Base-by-base conservation (phyloP, 108 stramenopile genomes). In the Nitzschia putrida region DNA sequence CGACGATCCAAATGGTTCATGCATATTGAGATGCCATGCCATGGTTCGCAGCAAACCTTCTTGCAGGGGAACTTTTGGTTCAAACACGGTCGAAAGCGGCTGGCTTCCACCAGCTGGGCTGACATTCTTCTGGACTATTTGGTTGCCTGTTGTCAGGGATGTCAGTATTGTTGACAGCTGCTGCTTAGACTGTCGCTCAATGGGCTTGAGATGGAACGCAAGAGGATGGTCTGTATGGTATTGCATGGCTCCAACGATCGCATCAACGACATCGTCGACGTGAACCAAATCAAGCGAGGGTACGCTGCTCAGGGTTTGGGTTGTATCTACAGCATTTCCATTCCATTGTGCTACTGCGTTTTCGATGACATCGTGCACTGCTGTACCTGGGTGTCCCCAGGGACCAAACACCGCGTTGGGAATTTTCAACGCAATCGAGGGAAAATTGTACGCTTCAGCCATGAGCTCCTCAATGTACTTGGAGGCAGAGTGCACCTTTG, bases 231-330 rank as follows among this genome's bases (percentile, higher is more conserved):
- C 42, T 22, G 83, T 14, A 61, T 78, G 80, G 64, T 80, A 87
- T 59, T 92, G 91, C 82, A 92, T 88, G 0, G 88, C 85, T 7
- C 83, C 77, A 16, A 92, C 79, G 13, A 92, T 85, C 9, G 84
- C 80, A 24, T 85, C 78, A 20, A 89, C 84, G 1, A 78, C 84
- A 67, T 92, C 91, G 49, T 91, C 85, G 34, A 91, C 82, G 64
- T 81, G 83, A 1, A 91, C 68, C 68, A 91, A 68, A 40, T 91
- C 84, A 41, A 78, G 66, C 13, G 51, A 45, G 37, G 50, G 20
- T 18, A 5, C 37, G 56, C 8, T 8, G 26, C 55, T 39, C 64
- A 29, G 63, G 56, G 69, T 49, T 64, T 66, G 54, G 51, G 71
- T 53, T 59, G 50, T 53, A 58, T 18, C 3, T 49, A 6, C n/a